These are phyloP conservation scores for Ogataea naganishii DNA, from an alignment of 805 yeast species.

Conservation along the genomic window DNA sequence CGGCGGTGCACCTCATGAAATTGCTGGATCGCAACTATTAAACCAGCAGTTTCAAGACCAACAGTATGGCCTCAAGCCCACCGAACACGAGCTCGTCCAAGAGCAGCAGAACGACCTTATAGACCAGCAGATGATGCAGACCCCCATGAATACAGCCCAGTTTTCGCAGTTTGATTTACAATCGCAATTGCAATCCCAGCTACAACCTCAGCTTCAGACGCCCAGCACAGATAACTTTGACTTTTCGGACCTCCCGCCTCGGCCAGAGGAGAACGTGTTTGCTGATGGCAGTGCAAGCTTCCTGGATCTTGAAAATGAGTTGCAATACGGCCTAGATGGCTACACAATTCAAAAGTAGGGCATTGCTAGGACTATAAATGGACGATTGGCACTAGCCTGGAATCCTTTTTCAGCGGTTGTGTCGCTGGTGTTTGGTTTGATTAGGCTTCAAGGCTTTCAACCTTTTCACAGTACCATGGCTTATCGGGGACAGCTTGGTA, in stretches of 20 bases:
- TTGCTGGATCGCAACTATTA: conserved; percentile 6
- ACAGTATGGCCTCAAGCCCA: conserved; percentile 6
- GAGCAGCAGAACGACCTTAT: conserved; percentile 17
- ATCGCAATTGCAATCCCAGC: conserved; percentile 15
- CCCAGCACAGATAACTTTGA: conserved; percentile 34
- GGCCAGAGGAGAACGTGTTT: conserved; percentile 44
- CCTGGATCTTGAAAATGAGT: conserved; percentile 51
- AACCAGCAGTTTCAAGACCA: conserved; percentile 10
- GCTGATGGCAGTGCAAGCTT: conserved; percentile 9
- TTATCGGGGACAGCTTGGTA: too few species aligned
- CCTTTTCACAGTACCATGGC: too few species aligned
- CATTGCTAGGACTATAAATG: not conserved
- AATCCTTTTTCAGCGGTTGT: too few species aligned
- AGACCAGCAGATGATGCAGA: conserved; percentile 13
- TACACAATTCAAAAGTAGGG: conserved; percentile 13
- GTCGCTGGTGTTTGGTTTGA: too few species aligned
- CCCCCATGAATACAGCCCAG: conserved; percentile 7
- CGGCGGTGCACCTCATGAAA: conserved; percentile 13
- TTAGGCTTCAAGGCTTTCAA: too few species aligned
- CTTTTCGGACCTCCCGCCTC: conserved; percentile 46
- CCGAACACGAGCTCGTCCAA: conserved; percentile 6
- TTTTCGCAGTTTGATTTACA: conserved; percentile 17
- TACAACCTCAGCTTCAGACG: conserved; percentile 28
- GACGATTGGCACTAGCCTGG: too few species aligned
- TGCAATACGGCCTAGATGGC: conserved; percentile 63